Base-by-base conservation (phyloP, 306 rosid genomes). In the Quercus agrifolia region DNA sequence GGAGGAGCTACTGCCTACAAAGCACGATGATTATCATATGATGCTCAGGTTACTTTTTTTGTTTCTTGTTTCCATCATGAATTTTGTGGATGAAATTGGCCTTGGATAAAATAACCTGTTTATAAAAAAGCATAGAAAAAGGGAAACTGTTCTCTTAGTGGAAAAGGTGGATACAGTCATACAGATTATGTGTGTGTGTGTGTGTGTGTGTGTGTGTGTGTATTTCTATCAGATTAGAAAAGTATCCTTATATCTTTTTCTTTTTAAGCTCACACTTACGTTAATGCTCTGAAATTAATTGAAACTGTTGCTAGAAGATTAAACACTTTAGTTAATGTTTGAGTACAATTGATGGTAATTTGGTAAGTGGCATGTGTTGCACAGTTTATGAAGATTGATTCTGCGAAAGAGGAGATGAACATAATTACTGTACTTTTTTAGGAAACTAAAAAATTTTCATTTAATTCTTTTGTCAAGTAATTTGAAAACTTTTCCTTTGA, bases 11-110 rank as follows among this genome's bases (percentile, higher is more conserved):
- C 89, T 95, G 72, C 98, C 96, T 74, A 57, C 88, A 52, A 88
- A 88, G 86, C 98, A 93, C 55, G 96, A 95, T 88, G 99, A 93
- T 82, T 93, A 91, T 87, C 99, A 95, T 74, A 88, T 77, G 88
- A 78, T 95, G 93, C 97, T 95, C 78, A 93, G 98, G 97, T 88
- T 28, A 19, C 2, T 58, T 81, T n/a, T 18, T 6, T 30, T 64
- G 67, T 61, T 11, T 74, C 38, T 64, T 67, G 51, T 11, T 44
- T 74, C 41, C 8, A 18, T 11, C 52, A 35, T 56, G 67, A 4
- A 59, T 71, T 68, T 21, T 8, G 33, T 15, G 17, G 54, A 4
- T 21, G 58, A 9, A 5, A 18, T 27, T 66, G 12, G 41, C 41
- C 10, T 15, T 27, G 14, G 67, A 61, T 23, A 63, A 63, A 63